Evolutionary conservation across 2,329 filamentous ascomycete genomes (phyloP).

Genomic region (Aureobasidium vineae): DNA sequence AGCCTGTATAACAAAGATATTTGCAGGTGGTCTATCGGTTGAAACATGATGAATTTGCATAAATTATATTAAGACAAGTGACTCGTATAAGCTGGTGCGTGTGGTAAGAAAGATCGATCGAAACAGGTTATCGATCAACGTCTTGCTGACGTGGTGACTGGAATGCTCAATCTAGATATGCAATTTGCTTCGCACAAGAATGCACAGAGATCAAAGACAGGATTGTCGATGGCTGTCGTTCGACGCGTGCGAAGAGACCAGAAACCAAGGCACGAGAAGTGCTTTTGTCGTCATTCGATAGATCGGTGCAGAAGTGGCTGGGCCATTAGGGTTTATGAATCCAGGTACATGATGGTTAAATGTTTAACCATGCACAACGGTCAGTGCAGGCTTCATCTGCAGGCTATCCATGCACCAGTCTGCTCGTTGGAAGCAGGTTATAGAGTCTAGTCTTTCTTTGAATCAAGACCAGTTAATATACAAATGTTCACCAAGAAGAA

Average conservation of each 20-base stretch:
- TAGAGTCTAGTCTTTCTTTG: not conserved
- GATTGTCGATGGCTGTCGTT: not conserved
- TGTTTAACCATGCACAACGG: constrained; percentile 23
- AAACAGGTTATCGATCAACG: constrained; percentile 20
- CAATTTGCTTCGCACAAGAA: constrained; percentile 10
- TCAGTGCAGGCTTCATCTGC: constrained; percentile 4
- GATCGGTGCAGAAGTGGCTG: constrained; percentile 21
- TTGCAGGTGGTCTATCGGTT: too few species aligned
- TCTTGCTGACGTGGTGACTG: constrained; percentile 24
- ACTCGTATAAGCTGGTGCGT: not conserved
- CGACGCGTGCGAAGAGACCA: not conserved
- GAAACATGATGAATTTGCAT: not conserved
- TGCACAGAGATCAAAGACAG: not conserved
- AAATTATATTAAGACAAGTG: not conserved
- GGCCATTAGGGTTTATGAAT: constrained; percentile 20
- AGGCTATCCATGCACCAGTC: constrained; percentile 3
- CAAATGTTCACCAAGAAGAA: not conserved
- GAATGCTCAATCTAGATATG: constrained; percentile 18
- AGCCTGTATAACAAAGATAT: not conserved
- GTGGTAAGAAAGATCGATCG: constrained; percentile 7
- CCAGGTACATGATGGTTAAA: constrained; percentile 9
- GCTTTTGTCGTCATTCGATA: constrained; percentile 18
- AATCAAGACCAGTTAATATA: not conserved
- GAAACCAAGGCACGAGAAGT: constrained; percentile 1
- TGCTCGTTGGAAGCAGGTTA: not conserved